Base-by-base conservation (phyloP, 306 rosid genomes). In the Ziziphus jujuba region DNA sequence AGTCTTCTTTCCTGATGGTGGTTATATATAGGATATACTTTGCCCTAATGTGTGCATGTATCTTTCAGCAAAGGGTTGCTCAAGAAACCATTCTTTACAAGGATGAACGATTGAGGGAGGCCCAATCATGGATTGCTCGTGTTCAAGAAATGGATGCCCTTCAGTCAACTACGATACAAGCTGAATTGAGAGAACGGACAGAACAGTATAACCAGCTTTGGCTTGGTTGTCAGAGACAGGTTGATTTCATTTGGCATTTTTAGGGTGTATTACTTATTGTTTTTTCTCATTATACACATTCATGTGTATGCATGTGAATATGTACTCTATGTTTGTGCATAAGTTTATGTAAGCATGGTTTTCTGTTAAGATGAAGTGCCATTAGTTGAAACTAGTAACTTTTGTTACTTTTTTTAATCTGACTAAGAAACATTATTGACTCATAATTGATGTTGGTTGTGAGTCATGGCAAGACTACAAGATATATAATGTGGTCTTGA, bases 151-250 rank as follows among this genome's bases (percentile, higher is more conserved):
- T 88, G 89, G 99, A 91, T 78, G 97, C 75, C 55, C 79, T 95
- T 77, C 97, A 91, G 69, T 90, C 98, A 77, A 80, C 86, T 50
- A 84, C 98, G 38, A 65, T 90, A 64, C 99, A 95, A 78, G 96
- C 95, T 65, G 97, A 95, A 75, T 67, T 95, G 82, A 80, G 92
- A 33, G 99, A 95, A 52, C 96, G 96, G 38, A 80, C 91, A 5
- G 99, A 95, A 65, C 97, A 95, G 59, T 95, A 88, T 71, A 95
- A 88, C 78, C 97, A 95, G 67, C 91, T 95, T 44, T 95, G 99
- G 99, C 82, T 88, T 82, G 89, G 87, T 67, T 88, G 84, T 52
- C 99, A 95, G 72, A 87, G 97, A 78, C 97, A 95, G 99, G 99
- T 90, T 72, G 75, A 67, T 78, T 56, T 66, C 65, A 40, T 73